Base-by-base conservation (phyloP, 2,329 filamentous ascomycete genomes). In the Colletotrichum godetiae region DNA sequence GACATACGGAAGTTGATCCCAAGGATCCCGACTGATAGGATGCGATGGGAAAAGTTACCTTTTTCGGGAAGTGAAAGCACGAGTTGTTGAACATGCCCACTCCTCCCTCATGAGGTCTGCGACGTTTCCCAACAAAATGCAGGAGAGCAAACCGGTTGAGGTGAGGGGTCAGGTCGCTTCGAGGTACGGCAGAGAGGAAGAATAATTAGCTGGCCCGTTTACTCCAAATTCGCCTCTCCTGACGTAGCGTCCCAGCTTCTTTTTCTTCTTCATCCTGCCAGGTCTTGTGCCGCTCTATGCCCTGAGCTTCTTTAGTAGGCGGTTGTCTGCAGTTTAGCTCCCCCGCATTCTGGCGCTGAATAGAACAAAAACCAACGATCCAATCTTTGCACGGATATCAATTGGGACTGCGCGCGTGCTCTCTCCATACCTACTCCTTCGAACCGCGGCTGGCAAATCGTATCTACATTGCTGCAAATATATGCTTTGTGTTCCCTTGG, bases 71-170 rank as follows among this genome's bases (percentile, higher is more conserved):
- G 22, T 24, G 31, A 3, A 22, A 31, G 35, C 24, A 24, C 29
- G 10, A 46, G 37, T 72, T 72, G 69, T 72, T 72, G 69, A 72
- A 72, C 49, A 10, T 27, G 13, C 19, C 46, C 12, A 33, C 13
- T 13, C 22, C n/a, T n/a, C 37, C 13, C 2, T 42, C 8, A n/a
- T 4, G 42, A 62, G 46, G 29, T 53, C 70, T 57, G 55, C 56
- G 33, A 69, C 66, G 66, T 55, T 42, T 42, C 66, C 70, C 70
- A 73, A 73, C 70, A 73, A 73, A 73, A 73, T 73, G 70, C 69
- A 72, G 35, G 59, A 49, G 53, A 53, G 60, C 35, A 15, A 27
- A 56, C 46, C 31, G 69, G 69, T 72, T 72, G 69, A 69, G 69
- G 42, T 73, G 70, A 73, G 70, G 70, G 70, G 70, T 73, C 37